Base-by-base conservation (phyloP, 306 rosid genomes). In the Benincasa hispida region DNA sequence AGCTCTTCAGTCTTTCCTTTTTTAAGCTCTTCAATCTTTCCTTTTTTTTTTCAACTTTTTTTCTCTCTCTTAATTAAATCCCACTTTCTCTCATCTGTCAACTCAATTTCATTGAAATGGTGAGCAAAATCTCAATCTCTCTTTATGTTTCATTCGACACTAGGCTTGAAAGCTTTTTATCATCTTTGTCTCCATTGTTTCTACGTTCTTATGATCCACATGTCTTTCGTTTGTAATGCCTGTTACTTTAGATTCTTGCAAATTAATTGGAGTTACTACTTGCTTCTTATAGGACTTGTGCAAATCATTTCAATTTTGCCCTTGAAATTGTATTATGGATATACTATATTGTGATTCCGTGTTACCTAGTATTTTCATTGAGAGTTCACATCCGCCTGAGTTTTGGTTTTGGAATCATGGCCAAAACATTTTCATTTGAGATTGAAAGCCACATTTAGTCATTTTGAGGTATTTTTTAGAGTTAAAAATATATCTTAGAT, bases 81-180 rank as follows among this genome's bases (percentile, higher is more conserved):
- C n/a, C n/a, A n/a, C n/a, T n/a, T n/a, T n/a, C n/a, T n/a, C n/a
- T n/a, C n/a, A n/a, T n/a, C n/a, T n/a, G n/a, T n/a, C n/a, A n/a
- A n/a, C n/a, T n/a, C n/a, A 72, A 60, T 63, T 59, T 60, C 48
- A 8, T 79, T 45, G 56, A 5, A 32, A 86, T 86, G 92, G 92
- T 86, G 75, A 83, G 86, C 56, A n/a, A 75, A 77, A 28, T 74
- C 17, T 34, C 10, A 7, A n/a, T n/a, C 54, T 68, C 72, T 60
- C 67, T 8, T 2, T 34, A 1, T 34, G 37, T 34, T 34, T 34
- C 37, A 34, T 34, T 34, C 37, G 37, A 3, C 37, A 34, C 37
- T 34, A 6, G 5, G 45, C 47, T 41, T 41, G 11, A 10, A 41
- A 41, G 11, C 5, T 34, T 1, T 28, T 39, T 13, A 5, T 59